A percentile compares a stretch with the other conserved stretches of the same genome.
Conservation (phyloP, 495 filamentous ascomycete genomes). For the Penicillium chermesinum region DNA sequence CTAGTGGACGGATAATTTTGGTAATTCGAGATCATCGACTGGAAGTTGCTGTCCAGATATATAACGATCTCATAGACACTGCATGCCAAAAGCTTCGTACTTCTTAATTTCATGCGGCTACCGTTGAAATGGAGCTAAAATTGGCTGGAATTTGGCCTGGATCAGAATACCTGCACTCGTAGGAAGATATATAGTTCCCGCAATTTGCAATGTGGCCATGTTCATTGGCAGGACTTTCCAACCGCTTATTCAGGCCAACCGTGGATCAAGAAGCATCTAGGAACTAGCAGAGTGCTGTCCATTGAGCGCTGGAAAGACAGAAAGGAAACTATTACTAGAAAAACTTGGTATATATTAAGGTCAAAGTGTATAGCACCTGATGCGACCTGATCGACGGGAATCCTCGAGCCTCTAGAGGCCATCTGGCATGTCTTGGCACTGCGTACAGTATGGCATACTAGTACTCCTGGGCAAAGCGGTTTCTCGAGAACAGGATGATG, state of each 20-base stretch:
- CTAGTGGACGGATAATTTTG: too few species aligned
- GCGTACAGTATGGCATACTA: too few species aligned
- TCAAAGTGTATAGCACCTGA: neutral
- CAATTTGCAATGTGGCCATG: slow-evolving; percentile 9
- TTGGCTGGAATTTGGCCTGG: too few species aligned
- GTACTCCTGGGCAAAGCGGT: too few species aligned
- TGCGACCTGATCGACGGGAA: slow-evolving; percentile 17
- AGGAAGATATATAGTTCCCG: slow-evolving; percentile 19
- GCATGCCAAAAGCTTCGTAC: too few species aligned
- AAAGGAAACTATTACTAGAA: neutral
- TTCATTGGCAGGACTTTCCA: slow-evolving; percentile 7
- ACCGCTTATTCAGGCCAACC: neutral
- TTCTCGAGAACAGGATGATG: too few species aligned
- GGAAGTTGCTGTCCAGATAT: too few species aligned
- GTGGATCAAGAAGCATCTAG: neutral
- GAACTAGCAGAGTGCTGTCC: neutral
- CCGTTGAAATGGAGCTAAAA: too few species aligned
- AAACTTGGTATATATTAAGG: neutral
- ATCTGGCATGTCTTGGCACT: slow-evolving; percentile 45
- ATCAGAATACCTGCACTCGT: too few species aligned
- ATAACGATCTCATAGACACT: too few species aligned
- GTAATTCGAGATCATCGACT: too few species aligned
- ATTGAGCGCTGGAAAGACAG: neutral
- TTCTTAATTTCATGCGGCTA: too few species aligned
- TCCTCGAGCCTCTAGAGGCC: slow-evolving; percentile 23